Percentiles rank a stretch among this genome's conserved stretches.
Conservation (phyloP, 2,329 filamentous ascomycete genomes). For the Phoma herbarum region DNA sequence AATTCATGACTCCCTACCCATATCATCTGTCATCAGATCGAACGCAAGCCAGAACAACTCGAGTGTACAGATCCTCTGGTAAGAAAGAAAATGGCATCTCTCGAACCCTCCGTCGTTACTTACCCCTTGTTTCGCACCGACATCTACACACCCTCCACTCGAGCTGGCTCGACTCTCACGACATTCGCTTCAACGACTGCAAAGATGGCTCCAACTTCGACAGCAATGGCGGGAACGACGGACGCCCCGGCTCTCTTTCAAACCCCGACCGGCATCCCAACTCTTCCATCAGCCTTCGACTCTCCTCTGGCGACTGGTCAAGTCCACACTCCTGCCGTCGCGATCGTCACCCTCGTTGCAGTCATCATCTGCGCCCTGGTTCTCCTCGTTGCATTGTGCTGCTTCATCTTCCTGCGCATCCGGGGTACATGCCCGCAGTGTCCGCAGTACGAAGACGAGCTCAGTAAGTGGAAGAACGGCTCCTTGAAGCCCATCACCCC, state of each 20-base stretch:
- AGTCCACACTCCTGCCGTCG: neutral
- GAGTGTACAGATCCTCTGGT: neutral
- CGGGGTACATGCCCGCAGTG: slow-evolving; percentile 1
- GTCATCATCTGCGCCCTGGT: neutral
- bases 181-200: neutral
- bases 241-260: neutral
- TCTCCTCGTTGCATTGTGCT: neutral
- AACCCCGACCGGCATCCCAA: neutral
- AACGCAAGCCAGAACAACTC: neutral
- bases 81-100: neutral
- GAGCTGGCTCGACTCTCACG: neutral
- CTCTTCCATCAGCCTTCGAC: neutral
- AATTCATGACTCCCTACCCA: neutral
- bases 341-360: neutral
- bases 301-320: neutral
- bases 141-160: neutral
- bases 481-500: neutral
- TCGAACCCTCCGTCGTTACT: neutral
- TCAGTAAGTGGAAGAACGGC: slow-evolving; percentile 6
- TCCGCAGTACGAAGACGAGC: neutral
- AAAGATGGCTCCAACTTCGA: neutral
- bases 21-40: neutral
- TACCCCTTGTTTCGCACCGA: neutral
- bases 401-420: slow-evolving; percentile 5
- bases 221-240: neutral